A percentile compares a stretch with the other conserved stretches of the same genome.
Conservation (phyloP, 805 yeast species). For the Martiniozyma abietophila region DNA sequence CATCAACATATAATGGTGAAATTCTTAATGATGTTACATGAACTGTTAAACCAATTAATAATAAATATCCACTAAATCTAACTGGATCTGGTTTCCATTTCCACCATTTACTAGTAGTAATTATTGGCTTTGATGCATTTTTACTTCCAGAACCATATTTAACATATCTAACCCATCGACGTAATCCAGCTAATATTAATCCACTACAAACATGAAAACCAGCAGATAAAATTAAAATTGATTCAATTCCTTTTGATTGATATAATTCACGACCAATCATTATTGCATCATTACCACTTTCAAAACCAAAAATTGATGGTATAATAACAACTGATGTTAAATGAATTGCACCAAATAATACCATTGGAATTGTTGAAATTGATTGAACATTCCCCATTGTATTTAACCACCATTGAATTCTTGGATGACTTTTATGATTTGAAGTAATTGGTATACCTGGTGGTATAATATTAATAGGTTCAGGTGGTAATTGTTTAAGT, state of each 20-base stretch:
- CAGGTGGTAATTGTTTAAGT: constrained; percentile 11
- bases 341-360: constrained; percentile 50
- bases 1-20: constrained; percentile 47
- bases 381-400: no score
- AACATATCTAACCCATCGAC: constrained; percentile 23
- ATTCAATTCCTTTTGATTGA: constrained; percentile 45
- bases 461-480: constrained; percentile 3
- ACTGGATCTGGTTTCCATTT: constrained; percentile 31
- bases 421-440: no score
- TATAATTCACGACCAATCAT: constrained; percentile 55
- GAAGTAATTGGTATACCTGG: constrained; percentile 8
- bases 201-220: constrained; percentile 48
- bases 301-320: constrained; percentile 39
- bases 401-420: no score
- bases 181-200: constrained; percentile 31
- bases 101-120: constrained; percentile 6
- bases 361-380: constrained; percentile 51
- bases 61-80: constrained; percentile 49
- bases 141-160: constrained; percentile 17
- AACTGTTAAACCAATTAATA: constrained; percentile 33
- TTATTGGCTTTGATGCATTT: constrained; percentile 5
- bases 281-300: constrained; percentile 42
- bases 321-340: constrained; percentile 41
- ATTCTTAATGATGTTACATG: constrained; percentile 43
- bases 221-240: constrained; percentile 36